phyloP scores from a whole-genome alignment of 108 stramenopile species.

The Chaetoceros tenuissimus region DNA sequence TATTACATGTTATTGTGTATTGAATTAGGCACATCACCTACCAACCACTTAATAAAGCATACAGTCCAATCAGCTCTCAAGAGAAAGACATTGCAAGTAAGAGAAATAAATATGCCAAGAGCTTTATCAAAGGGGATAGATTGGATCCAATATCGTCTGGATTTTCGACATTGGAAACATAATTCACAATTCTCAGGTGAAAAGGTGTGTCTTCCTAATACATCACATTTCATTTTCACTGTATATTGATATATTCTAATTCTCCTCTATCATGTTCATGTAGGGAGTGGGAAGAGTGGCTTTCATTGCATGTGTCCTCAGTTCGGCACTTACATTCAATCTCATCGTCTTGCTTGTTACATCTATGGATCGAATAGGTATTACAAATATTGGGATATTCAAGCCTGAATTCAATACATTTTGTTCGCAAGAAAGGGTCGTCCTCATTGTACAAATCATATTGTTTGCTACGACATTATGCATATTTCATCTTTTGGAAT shows the following conservation, averaged over 20 bases:
- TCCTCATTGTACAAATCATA: constrained; percentile 55
- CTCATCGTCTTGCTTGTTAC: constrained; percentile 6
- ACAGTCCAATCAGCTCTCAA: too few relatives aligned
- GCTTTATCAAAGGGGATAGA: constrained; percentile 9
- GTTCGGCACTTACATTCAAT: constrained; percentile 19
- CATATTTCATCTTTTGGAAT: constrained; percentile 80
- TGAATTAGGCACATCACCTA: too few relatives aligned
- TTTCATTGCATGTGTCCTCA: constrained; percentile 31
- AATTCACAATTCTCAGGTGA: constrained; percentile 37
- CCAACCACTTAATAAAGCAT: too few relatives aligned
- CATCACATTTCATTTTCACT: not conserved
- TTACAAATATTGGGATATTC: constrained; percentile 1
- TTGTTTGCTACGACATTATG: constrained; percentile 55
- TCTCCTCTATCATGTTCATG: constrained; percentile 1
- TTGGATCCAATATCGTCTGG: constrained; percentile 39
- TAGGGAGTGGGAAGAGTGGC: constrained; percentile 38
- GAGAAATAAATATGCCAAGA: not conserved
- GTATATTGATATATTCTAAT: not conserved
- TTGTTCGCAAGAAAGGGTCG: constrained; percentile 5
- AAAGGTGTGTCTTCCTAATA: constrained; percentile 1
- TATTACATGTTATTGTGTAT: too few relatives aligned
- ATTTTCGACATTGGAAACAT: constrained; percentile 51
- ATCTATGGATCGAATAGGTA: constrained; percentile 1
- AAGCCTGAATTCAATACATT: constrained; percentile 1
- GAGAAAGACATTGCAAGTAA: not conserved